These are phyloP conservation scores for Suillus subalutaceus DNA, from an alignment of 768 basidiomycete species.

Conservation along the genomic window DNA sequence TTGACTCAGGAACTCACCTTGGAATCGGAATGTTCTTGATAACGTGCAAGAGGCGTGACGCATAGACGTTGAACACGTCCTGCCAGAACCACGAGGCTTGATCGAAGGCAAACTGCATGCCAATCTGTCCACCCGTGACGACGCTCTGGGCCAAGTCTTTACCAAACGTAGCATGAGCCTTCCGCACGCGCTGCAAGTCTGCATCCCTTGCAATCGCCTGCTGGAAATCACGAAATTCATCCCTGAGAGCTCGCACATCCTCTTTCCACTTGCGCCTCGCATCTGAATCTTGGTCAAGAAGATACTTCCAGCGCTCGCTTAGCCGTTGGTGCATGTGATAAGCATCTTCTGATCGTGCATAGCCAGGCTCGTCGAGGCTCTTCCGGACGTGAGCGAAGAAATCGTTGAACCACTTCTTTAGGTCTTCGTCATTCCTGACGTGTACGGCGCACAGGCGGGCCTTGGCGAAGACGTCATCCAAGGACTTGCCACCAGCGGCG, in stretches of 20 bases:
- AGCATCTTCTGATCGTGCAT: slow-evolving; percentile 52
- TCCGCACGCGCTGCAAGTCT: slow-evolving; percentile 49
- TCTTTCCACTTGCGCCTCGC: slow-evolving; percentile 52
- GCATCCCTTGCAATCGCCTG: slow-evolving; percentile 49
- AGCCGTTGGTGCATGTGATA: slow-evolving; percentile 45
- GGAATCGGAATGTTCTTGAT: slow-evolving; percentile 72
- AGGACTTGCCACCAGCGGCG: slow-evolving; percentile 47
- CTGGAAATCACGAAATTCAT: slow-evolving; percentile 48
- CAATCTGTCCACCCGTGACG: slow-evolving; percentile 39
- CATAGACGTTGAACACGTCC: slow-evolving; percentile 80
- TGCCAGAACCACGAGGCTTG: slow-evolving; percentile 78
- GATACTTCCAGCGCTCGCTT: slow-evolving; percentile 49
- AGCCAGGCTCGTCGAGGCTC: slow-evolving; percentile 53
- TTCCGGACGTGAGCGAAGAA: slow-evolving; percentile 49
- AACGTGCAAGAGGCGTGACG: slow-evolving; percentile 56
- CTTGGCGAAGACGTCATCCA: slow-evolving; percentile 50
- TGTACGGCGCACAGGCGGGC: slow-evolving; percentile 48
- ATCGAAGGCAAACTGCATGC: slow-evolving; percentile 56
- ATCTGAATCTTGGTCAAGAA: slow-evolving; percentile 48
- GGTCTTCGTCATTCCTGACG: slow-evolving; percentile 53
- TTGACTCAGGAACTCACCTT: slow-evolving; percentile 41
- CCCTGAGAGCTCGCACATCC: slow-evolving; percentile 48
- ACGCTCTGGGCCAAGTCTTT: slow-evolving; percentile 50
- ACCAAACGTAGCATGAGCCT: slow-evolving; percentile 52
- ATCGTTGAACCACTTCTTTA: slow-evolving; percentile 59